phyloP scores from a whole-genome alignment of 306 rosid species.

The Castanopsis chinensis region DNA sequence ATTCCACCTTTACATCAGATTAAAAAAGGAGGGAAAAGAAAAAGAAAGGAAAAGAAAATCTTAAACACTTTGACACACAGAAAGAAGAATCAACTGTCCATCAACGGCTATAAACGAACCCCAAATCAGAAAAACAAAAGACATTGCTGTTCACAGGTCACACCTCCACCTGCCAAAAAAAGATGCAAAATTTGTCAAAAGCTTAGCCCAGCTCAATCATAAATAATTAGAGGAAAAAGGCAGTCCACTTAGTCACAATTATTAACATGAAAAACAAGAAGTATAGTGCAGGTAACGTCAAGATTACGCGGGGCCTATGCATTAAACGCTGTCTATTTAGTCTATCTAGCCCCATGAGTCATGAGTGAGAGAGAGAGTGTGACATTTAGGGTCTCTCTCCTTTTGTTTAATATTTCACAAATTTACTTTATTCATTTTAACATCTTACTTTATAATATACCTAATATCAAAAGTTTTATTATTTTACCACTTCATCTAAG shows the following conservation, averaged over 20 bases:
- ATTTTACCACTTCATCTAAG: too few species aligned
- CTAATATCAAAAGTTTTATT: accelerated
- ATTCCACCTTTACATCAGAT: constrained; percentile 10
- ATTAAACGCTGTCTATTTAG: too few species aligned
- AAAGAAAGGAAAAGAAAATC: neutral
- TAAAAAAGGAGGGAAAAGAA: neutral
- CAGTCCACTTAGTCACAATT: neutral
- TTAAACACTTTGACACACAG: neutral
- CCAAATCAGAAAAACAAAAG: constrained; percentile 4
- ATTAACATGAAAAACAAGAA: neutral
- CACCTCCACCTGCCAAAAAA: constrained; percentile 34
- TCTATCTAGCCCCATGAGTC: too few species aligned
- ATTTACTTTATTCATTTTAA: too few species aligned
- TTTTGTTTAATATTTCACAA: too few species aligned
- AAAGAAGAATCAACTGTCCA: neutral
- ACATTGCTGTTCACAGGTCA: constrained; percentile 1
- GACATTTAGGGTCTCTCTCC: too few species aligned
- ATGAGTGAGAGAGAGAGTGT: too few species aligned
- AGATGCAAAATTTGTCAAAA: neutral
- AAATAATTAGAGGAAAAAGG: neutral
- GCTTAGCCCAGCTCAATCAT: neutral
- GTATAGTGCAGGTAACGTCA: neutral
- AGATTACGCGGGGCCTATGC: too few species aligned
- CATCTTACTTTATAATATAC: too few species aligned
- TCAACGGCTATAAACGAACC: constrained; percentile 12